phyloP scores from a whole-genome alignment of 495 filamentous ascomycete species.

The Penicillium fimorum region DNA sequence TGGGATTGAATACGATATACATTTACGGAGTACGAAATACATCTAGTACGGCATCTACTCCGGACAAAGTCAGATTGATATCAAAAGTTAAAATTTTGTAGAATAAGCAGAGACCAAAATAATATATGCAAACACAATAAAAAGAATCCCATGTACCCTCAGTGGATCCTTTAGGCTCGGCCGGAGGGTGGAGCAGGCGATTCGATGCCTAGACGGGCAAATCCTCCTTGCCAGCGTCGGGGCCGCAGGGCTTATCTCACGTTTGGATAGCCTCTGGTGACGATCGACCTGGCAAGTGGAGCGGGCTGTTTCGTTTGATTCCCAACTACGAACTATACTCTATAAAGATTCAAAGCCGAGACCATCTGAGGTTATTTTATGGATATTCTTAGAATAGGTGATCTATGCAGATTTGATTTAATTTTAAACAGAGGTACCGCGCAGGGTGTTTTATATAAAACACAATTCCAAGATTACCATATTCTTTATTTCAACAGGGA shows the following conservation, averaged over 20 bases:
- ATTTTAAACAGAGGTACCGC: background rate
- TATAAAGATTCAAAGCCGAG: conserved; percentile 23
- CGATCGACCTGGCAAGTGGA: conserved; percentile 26
- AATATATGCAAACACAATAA: background rate
- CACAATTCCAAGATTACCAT: background rate
- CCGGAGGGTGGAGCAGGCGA: conserved; percentile 26
- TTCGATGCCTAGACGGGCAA: conserved; percentile 30
- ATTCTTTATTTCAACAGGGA: background rate
- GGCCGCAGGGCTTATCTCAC: conserved; percentile 32
- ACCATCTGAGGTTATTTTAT: conserved; percentile 8
- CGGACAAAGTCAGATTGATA: background rate
- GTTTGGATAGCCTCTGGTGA: conserved; percentile 18
- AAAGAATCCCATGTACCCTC: conserved; percentile 11
- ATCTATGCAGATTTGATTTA: conserved; percentile 16
- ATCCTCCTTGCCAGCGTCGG: conserved; percentile 27
- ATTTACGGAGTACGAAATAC: background rate
- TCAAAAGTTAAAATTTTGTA: background rate
- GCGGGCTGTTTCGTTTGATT: conserved; percentile 16
- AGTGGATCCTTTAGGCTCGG: conserved; percentile 19
- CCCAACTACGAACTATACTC: conserved; percentile 4
- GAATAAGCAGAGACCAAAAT: background rate
- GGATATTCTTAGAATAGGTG: conserved; percentile 2
- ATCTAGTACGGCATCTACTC: background rate
- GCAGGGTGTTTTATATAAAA: background rate
- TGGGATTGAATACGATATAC: background rate